Evolutionary conservation across 495 filamentous ascomycete species (phyloP).

Genomic region (Articulospora tetracladia): DNA sequence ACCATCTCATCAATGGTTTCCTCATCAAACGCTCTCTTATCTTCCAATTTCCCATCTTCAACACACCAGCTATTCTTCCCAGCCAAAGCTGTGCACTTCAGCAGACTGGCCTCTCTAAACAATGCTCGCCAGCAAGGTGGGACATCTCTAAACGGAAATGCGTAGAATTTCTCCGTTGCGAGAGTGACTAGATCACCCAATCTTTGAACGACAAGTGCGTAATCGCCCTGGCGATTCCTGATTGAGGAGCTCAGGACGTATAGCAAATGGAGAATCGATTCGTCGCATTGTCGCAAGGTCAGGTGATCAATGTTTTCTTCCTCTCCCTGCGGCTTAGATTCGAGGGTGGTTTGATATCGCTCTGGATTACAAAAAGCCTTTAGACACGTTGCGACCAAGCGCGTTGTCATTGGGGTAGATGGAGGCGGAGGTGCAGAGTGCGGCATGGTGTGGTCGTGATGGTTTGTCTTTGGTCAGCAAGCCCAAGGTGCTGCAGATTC

Average conservation of each 20-base stretch:
- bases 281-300: slow-evolving; percentile 2
- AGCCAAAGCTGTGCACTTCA: slow-evolving; percentile 50
- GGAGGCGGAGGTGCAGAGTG: not conserved
- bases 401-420: not conserved
- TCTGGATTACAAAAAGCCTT: not conserved
- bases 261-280: slow-evolving; percentile 7
- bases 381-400: not conserved
- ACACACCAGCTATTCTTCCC: slow-evolving; percentile 13
- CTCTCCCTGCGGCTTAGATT: not conserved
- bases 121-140: slow-evolving; percentile 70
- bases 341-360: not conserved
- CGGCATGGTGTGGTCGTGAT: not conserved
- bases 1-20: slow-evolving; percentile 22
- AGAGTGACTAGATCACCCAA: slow-evolving; percentile 39
- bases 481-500: not conserved
- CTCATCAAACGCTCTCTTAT: not conserved
- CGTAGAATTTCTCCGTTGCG: slow-evolving; percentile 60
- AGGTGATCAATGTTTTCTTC: not conserved
- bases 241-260: not conserved
- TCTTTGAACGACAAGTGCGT: slow-evolving; percentile 26
- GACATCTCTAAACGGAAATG: slow-evolving; percentile 73
- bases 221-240: slow-evolving; percentile 2
- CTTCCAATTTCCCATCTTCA: not conserved
- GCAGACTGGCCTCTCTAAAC: slow-evolving; percentile 72
- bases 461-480: not conserved